Evolutionary conservation across 345 rosid species (phyloP).

Genomic region (Gossypium bickii): DNA sequence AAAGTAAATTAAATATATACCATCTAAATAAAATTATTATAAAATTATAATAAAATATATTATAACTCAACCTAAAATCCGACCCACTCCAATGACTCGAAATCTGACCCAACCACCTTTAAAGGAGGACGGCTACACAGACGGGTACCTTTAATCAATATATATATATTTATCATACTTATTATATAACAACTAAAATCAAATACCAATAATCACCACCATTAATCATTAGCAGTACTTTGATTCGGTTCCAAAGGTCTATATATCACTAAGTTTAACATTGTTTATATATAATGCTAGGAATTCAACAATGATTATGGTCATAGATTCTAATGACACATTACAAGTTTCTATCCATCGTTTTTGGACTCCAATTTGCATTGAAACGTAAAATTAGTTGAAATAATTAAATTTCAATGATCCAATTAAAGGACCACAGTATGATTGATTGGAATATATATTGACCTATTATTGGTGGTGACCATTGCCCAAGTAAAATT

Average conservation of each 20-base stretch:
- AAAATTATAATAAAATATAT: too few species aligned
- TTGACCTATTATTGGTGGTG: background rate
- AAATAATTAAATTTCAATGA: constrained; percentile 1
- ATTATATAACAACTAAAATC: too few species aligned
- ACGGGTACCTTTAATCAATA: too few species aligned
- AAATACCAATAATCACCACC: too few species aligned
- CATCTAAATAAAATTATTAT: rapidly evolving
- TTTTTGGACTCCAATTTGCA: background rate
- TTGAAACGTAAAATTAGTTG: background rate
- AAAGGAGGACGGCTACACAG: too few species aligned
- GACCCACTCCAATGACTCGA: too few species aligned
- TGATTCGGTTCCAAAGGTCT: background rate
- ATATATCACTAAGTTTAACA: background rate
- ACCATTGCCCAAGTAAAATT: background rate
- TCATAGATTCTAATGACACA: background rate
- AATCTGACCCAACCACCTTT: too few species aligned
- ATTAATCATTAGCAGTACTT: background rate
- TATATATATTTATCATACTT: too few species aligned
- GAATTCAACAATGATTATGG: background rate
- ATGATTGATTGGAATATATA: background rate
- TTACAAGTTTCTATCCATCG: background rate
- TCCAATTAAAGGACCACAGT: background rate
- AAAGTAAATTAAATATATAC: too few species aligned
- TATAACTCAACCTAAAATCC: too few species aligned
- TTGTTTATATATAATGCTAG: background rate